A percentile compares a stretch with the other conserved stretches of the same genome.
Conservation (phyloP, 2,329 filamentous ascomycete species). For the Trichoderma polysporum region DNA sequence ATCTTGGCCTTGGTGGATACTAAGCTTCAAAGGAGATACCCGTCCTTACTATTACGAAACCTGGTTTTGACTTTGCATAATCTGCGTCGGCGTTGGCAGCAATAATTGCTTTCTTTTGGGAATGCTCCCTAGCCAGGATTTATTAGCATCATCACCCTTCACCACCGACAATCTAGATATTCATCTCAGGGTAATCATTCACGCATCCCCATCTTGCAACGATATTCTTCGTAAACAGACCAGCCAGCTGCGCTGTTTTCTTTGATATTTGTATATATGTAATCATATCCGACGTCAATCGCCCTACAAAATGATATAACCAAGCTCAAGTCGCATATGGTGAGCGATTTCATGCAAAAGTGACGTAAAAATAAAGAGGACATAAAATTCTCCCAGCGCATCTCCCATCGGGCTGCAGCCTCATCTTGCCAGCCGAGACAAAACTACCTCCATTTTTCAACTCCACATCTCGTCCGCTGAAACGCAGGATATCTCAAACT, state of each 20-base stretch:
- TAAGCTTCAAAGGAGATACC: no score
- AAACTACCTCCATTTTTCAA: not conserved
- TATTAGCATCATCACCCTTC: no score
- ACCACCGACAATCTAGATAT: not conserved
- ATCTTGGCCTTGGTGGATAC: no score
- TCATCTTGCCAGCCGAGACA: not conserved
- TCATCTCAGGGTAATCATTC: not conserved
- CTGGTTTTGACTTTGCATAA: no score
- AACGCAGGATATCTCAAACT: not conserved
- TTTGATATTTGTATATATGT: not conserved
- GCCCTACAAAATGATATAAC: not conserved
- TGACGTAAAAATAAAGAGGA: not conserved
- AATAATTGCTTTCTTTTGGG: no score
- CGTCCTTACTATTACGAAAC: no score
- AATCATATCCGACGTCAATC: not conserved
- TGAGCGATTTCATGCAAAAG: not conserved
- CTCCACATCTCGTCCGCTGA: not conserved
- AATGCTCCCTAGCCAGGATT: no score
- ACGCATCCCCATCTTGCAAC: not conserved
- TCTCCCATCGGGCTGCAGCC: not conserved
- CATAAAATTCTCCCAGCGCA: not conserved
- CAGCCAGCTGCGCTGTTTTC: conserved; percentile 1
- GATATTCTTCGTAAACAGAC: not conserved
- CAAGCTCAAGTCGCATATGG: not conserved
- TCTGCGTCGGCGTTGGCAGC: no score